A percentile compares a stretch with the other conserved stretches of the same genome.
phyloP scores from a whole-genome alignment of 176 grass and related monocot genomes.

The Ananas comosus region DNA sequence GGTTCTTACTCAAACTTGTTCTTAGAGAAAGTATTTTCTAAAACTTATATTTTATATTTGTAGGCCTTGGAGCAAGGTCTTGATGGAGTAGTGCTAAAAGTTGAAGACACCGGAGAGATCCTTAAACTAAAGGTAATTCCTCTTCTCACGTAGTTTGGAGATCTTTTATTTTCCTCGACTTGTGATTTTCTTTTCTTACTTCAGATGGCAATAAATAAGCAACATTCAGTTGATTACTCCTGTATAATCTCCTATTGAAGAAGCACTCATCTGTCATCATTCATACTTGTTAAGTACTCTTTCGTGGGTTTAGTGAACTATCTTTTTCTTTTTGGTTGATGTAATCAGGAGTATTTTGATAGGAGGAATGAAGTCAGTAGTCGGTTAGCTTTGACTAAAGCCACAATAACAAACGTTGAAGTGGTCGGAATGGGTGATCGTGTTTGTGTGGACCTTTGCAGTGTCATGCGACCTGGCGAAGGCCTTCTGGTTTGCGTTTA shows the following conservation, averaged over 20 bases:
- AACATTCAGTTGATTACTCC: too few relatives aligned
- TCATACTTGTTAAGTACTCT: neutral
- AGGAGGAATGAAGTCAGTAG: constrained; percentile 66
- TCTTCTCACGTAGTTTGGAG: too few relatives aligned
- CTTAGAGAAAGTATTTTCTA: neutral
- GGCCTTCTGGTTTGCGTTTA: constrained; percentile 83
- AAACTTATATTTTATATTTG: constrained; percentile 14
- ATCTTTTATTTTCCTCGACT: too few relatives aligned
- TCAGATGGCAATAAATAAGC: too few relatives aligned
- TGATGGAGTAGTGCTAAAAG: constrained; percentile 80
- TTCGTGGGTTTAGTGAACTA: neutral
- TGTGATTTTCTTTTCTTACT: too few relatives aligned
- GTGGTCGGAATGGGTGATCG: constrained; percentile 88
- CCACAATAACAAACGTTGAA: constrained; percentile 59
- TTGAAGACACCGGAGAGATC: constrained; percentile 65
- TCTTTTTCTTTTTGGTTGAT: constrained; percentile 28
- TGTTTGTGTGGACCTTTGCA: constrained; percentile 97
- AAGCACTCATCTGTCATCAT: neutral
- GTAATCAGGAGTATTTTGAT: constrained; percentile 86
- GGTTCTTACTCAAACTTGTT: neutral
- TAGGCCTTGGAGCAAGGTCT: constrained; percentile 92
- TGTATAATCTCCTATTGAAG: too few relatives aligned
- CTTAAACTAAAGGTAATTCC: constrained; percentile 75
- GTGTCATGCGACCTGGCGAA: constrained; percentile 81
- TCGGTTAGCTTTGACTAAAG: constrained; percentile 56